phyloP scores from a whole-genome alignment of 176 grass and related monocot species.

The Oryza officinalis region DNA sequence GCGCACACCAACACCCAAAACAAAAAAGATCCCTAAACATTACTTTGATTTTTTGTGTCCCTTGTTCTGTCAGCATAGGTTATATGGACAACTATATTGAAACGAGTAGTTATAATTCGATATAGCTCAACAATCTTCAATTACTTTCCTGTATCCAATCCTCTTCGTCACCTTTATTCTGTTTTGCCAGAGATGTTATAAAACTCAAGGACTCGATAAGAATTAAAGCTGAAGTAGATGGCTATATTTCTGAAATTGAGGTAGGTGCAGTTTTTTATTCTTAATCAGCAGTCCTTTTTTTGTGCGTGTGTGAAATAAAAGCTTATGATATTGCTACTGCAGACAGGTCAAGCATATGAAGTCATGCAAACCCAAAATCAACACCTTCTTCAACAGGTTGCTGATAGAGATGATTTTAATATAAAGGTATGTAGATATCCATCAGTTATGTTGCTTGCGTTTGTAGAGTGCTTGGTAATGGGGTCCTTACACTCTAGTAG shows the following conservation, averaged over 20 bases:
- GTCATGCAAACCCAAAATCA: slow-evolving; percentile 97
- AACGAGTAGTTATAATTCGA: slow-evolving; percentile 3
- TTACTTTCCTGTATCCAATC: slow-evolving; percentile 16
- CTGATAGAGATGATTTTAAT: slow-evolving; percentile 93
- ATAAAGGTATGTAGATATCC: slow-evolving; percentile 93
- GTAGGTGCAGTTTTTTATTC: slow-evolving; percentile 35
- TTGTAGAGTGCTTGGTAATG: neutral
- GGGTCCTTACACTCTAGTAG: neutral
- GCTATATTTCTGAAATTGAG: slow-evolving; percentile 96
- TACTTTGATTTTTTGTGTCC: neutral
- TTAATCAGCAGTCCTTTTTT: slow-evolving; percentile 12
- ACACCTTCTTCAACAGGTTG: slow-evolving; percentile 84
- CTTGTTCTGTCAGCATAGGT: neutral
- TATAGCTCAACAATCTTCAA: slow-evolving; percentile 1
- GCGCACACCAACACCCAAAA: too few relatives aligned
- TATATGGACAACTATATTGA: slow-evolving; percentile 6
- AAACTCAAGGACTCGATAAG: slow-evolving; percentile 86
- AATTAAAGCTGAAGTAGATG: slow-evolving; percentile 85
- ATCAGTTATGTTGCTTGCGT: neutral
- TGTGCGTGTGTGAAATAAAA: slow-evolving; percentile 36
- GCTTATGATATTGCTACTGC: slow-evolving; percentile 33
- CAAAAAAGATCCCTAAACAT: neutral
- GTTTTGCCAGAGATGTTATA: slow-evolving; percentile 66
- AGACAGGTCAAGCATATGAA: slow-evolving; percentile 99
- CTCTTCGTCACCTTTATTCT: slow-evolving; percentile 11